Percentiles rank a stretch among this genome's conserved stretches.
Evolutionary conservation across 352 stramenopile genomes (phyloP).

Genomic region (Pythium grandisporangium): DNA sequence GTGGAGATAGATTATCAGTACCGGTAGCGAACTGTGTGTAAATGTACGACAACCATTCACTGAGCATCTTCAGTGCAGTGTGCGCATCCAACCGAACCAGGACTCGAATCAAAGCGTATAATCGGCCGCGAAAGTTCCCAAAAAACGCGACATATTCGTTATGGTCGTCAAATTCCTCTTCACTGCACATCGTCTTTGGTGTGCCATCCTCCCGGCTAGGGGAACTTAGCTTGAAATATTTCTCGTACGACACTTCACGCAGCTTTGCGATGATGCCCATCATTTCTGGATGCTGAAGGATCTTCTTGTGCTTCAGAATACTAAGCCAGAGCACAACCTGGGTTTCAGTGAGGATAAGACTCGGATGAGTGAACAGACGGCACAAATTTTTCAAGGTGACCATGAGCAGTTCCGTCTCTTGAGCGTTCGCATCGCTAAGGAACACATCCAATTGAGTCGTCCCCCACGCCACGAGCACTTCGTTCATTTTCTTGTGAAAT

Average conservation of each 20-base stretch:
- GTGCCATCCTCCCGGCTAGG: slow-evolving; percentile 47
- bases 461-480: slow-evolving; percentile 63
- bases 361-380: slow-evolving; percentile 54
- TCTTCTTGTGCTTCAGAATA: slow-evolving; percentile 55
- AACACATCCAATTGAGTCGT: slow-evolving; percentile 55
- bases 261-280: slow-evolving; percentile 14
- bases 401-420: slow-evolving; percentile 39
- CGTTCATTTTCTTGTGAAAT: slow-evolving; percentile 73
- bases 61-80: slow-evolving; percentile 35
- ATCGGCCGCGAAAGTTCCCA: slow-evolving; percentile 67
- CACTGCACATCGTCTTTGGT: slow-evolving; percentile 26
- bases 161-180: slow-evolving; percentile 67
- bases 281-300: slow-evolving; percentile 17
- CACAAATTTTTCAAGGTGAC: slow-evolving; percentile 36
- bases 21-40: slow-evolving; percentile 29
- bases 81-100: slow-evolving; percentile 49
- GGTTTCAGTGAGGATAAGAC: slow-evolving; percentile 53
- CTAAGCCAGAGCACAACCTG: slow-evolving; percentile 71
- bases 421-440: slow-evolving; percentile 22
- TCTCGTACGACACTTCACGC: slow-evolving; percentile 59
- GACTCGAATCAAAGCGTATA: slow-evolving; percentile 66
- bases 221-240: slow-evolving; percentile 73
- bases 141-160: slow-evolving; percentile 65
- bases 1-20: slow-evolving; percentile 37
- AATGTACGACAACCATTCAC: slow-evolving; percentile 51